These are phyloP conservation scores for Amphibolis antarctica DNA, from an alignment of 106 monocot species.

Conservation along the genomic window DNA sequence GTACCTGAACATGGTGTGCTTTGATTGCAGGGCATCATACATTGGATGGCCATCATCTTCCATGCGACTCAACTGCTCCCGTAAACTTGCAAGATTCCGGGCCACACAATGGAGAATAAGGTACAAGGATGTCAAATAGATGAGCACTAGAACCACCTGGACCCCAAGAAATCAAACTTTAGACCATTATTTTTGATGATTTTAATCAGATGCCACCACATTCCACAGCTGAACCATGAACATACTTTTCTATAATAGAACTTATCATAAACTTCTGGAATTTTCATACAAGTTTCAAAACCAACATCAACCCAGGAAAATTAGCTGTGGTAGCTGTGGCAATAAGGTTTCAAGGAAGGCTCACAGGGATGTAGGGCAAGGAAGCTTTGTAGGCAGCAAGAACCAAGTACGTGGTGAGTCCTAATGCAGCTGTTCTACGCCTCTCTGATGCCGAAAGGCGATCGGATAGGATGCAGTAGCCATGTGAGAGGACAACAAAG, in stretches of 20 bases:
- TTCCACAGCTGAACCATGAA: too few species aligned
- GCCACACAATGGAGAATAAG: conserved; percentile 57
- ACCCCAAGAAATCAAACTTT: neutral
- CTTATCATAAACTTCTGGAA: too few species aligned
- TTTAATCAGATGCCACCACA: too few species aligned
- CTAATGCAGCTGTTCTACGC: conserved; percentile 53
- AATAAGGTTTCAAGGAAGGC: neutral
- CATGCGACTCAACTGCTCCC: conserved; percentile 43
- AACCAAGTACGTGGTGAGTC: conserved; percentile 52
- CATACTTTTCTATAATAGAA: too few species aligned
- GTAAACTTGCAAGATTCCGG: conserved; percentile 49
- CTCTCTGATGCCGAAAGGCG: conserved; percentile 60
- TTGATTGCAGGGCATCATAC: conserved; percentile 43
- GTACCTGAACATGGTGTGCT: conserved; percentile 88
- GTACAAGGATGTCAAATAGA: conserved; percentile 53
- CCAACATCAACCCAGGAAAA: neutral
- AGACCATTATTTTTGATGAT: too few species aligned
- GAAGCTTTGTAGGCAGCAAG: conserved; percentile 73
- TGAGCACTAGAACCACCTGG: conserved; percentile 58
- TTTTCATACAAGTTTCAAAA: neutral
- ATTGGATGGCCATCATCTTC: conserved; percentile 39
- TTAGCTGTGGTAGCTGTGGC: neutral
- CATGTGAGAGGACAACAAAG: conserved; percentile 80
- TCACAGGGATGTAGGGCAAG: conserved; percentile 76
- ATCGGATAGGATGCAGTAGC: conserved; percentile 85